Conservation (phyloP, 139 green algal genomes). For the Tetraselmis chui region DNA sequence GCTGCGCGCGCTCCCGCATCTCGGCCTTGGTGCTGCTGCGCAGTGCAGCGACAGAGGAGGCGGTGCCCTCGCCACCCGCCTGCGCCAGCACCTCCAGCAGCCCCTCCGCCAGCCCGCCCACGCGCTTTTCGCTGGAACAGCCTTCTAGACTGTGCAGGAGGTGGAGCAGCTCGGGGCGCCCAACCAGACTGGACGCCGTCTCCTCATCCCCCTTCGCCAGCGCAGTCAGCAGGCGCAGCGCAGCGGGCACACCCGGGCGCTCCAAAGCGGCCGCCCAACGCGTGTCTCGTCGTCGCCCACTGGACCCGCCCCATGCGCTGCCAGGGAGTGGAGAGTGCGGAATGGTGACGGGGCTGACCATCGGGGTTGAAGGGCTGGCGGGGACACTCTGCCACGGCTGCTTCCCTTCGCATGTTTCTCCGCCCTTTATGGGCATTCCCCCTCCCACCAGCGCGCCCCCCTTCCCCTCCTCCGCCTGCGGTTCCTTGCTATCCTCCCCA, state of each 20-base stretch:
- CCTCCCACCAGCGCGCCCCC: not conserved
- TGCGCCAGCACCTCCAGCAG: slow-evolving; percentile 37
- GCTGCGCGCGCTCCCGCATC: slow-evolving; percentile 19
- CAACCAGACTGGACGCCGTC: slow-evolving; percentile 9
- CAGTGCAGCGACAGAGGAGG: slow-evolving; percentile 13
- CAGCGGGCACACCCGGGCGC: slow-evolving; percentile 32
- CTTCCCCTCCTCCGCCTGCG: not conserved
- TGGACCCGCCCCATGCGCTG: slow-evolving; percentile 3
- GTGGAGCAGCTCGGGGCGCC: slow-evolving; percentile 23
- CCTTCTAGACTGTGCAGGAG: slow-evolving; percentile 54
- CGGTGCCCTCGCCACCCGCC: not conserved
- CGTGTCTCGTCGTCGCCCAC: not conserved
- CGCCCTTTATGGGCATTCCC: not conserved
- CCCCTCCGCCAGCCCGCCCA: slow-evolving; percentile 35
- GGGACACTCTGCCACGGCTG: not conserved
- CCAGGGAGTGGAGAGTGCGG: not conserved
- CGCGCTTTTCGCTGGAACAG: slow-evolving; percentile 3
- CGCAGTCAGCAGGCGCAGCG: slow-evolving; percentile 33
- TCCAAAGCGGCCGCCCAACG: slow-evolving; percentile 27
- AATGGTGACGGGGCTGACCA: not conserved
- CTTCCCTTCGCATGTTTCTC: too few relatives aligned
- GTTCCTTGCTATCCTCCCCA: not conserved
- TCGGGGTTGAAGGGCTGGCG: not conserved
- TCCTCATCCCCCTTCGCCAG: slow-evolving; percentile 26
- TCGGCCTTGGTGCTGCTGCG: slow-evolving; percentile 22